Percentiles rank a stretch among this genome's conserved stretches.
These are phyloP conservation scores for Magnaporthiopsis poae DNA, from an alignment of 2,329 filamentous ascomycete species.

Conservation along the genomic window DNA sequence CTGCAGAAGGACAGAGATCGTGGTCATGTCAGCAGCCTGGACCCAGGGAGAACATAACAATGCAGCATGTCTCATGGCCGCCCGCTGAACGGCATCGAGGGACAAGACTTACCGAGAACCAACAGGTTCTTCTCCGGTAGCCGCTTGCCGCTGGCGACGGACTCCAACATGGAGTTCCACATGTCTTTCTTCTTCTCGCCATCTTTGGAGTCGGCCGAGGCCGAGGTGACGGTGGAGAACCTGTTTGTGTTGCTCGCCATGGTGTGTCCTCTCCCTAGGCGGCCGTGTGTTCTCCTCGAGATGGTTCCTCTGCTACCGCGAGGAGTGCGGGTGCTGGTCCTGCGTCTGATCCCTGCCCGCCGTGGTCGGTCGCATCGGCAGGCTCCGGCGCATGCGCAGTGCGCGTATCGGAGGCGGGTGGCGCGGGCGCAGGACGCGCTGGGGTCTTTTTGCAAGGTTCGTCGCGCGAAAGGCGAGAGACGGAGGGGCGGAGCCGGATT, in stretches of 20 bases:
- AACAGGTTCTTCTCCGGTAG: constrained; percentile 86
- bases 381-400: background rate
- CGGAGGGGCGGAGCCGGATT: background rate
- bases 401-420: background rate
- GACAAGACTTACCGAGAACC: constrained; percentile 56
- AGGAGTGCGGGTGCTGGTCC: background rate
- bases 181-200: constrained; percentile 75
- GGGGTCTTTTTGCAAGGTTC: background rate
- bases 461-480: background rate
- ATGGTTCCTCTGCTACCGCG: background rate
- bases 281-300: background rate
- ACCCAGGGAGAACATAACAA: background rate
- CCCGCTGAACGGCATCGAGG: background rate
- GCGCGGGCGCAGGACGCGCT: background rate
- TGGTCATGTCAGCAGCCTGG: constrained; percentile 19
- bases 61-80: background rate
- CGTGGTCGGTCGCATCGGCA: background rate
- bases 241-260: constrained; percentile 36
- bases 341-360: background rate
- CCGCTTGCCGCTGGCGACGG: constrained; percentile 78
- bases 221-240: constrained; percentile 49
- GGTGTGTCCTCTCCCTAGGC: background rate
- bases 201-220: constrained; percentile 45
- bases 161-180: constrained; percentile 88
- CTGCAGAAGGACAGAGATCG: constrained; percentile 29